phyloP scores from a whole-genome alignment of 148 eudicot species.

The Rhododendron kiyosumense region DNA sequence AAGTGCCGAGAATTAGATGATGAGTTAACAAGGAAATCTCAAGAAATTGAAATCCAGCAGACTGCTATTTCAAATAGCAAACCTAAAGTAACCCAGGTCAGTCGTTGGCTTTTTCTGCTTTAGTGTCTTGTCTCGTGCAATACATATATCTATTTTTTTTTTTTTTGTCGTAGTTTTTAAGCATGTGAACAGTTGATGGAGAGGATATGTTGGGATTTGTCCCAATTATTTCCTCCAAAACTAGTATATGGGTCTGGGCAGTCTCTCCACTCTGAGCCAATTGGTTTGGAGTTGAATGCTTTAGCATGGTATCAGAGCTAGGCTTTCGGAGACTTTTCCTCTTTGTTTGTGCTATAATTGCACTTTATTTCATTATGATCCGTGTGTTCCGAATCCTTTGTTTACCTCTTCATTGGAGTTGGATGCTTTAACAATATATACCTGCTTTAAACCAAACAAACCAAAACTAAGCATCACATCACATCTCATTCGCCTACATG shows the following conservation, averaged over 20 bases:
- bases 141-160: background rate
- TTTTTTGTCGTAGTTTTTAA: background rate
- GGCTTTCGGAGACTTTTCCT: no score
- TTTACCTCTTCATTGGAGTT: no score
- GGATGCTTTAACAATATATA: no score
- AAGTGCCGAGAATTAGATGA: constrained; percentile 51
- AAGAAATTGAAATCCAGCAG: constrained; percentile 40
- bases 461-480: background rate
- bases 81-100: constrained; percentile 47
- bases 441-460: background rate
- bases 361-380: no score
- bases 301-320: no score
- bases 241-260: no score
- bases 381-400: no score
- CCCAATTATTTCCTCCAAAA: no score
- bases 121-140: background rate
- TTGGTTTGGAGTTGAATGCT: no score
- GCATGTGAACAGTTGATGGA: background rate
- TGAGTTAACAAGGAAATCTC: constrained; percentile 34
- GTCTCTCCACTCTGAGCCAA: no score
- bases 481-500: background rate
- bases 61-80: constrained; percentile 25
- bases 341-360: no score
- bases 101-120: background rate
- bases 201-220: no score